Evolutionary conservation across 495 filamentous ascomycete species (phyloP), one percentile per base, ranked within the genome.

Genomic region (Diplogelasinospora grovesii): DNA sequence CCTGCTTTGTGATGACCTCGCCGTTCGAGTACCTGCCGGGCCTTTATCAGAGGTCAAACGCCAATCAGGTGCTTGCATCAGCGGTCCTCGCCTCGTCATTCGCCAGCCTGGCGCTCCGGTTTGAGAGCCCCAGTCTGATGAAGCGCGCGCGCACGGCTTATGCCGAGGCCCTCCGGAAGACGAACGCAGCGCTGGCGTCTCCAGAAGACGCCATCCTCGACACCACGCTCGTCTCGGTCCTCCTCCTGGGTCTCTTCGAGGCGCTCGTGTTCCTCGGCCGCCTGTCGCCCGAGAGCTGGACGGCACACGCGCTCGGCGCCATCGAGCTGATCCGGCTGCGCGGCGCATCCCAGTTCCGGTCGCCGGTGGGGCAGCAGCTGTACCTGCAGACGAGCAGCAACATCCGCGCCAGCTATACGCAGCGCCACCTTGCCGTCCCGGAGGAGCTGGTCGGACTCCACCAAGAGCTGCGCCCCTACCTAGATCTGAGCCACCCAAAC

Each of bases 201-300:
- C 27, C 15, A 4, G 4, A 19, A 4, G 14, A 16, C 18, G 39
- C 39, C 1, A 15, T 37, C 11, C 5, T 9, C 21, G 39, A 41
- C 28, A 14, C 39, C 1, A 41, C 39, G 14, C 39, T 41, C 3
- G 26, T 29, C 16, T 41, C 39, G 15, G 39, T 41, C 6, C 20
- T 41, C 4, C 28, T 41, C 22, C 20, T 41, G 6, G 39, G 15
- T 5, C 39, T 32, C 20, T 41, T 32, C 20, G 39, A 41, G 27
- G 39, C 39, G 8, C 6, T 21, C 27, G 8, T 29, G 18, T 41
- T 41, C 39, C 20, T 15, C 1, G 39, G 39, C 16, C 39, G 27
- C 10, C 1, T 11, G 6, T 30, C 20, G 6, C 27, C 39, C 16
- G 23, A 26, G 10, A 31, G 18, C 27, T 41, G 39, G 39, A 41